Evolutionary conservation across 176 grass and related monocot species (phyloP), one percentile per base, ranked within the genome.

Genomic region (Aegilops bicornis): DNA sequence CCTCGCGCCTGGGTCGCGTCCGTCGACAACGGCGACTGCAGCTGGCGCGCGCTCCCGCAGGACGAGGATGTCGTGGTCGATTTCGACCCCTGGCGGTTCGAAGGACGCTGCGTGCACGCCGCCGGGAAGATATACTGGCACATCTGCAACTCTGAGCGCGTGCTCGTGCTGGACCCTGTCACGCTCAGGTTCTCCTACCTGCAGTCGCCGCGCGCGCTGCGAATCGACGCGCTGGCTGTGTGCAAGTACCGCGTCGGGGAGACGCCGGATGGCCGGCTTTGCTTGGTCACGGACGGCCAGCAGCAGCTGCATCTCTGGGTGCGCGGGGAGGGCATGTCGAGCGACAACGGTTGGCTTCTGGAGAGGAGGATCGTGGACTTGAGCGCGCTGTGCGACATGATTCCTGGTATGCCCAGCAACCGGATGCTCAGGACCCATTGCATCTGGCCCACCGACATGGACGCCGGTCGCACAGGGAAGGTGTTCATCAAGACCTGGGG

Each of bases 391-490:
- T 61, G 63, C 59, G 39, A 64, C 37, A 60, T 12, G 23, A 40
- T 76, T 19, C 83, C 39, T 22, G 69, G 83, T 19, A 15, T 84
- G 2, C 59, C 40, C n/a, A 27, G 1, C 40, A n/a, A 64, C 39
- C 62, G 13, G 7, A 19, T 25, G 23, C 25, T 45, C 17, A 72
- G 82, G 10, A 15, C 29, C 15, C 42, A 13, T 6, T 6, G 30
- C 17, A 30, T 84, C 60, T 85, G 83, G 72, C 60, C 75, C 27
- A 76, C 72, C 16, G 72, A 85, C 83, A 36, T 85, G 19, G 83
- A 77, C 42, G 35, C 83, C 4, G 72, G 83, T 13, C 39, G 78
- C 24, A 54, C 58, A 8, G 73, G 83, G 20, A 85, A 59, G 54
- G 80, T 70, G 29, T 69, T 82, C 64, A 59, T 83, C 48, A 40